Base-by-base conservation (phyloP, 1,284 basidiomycete genomes). In the Irpex lacteus region DNA sequence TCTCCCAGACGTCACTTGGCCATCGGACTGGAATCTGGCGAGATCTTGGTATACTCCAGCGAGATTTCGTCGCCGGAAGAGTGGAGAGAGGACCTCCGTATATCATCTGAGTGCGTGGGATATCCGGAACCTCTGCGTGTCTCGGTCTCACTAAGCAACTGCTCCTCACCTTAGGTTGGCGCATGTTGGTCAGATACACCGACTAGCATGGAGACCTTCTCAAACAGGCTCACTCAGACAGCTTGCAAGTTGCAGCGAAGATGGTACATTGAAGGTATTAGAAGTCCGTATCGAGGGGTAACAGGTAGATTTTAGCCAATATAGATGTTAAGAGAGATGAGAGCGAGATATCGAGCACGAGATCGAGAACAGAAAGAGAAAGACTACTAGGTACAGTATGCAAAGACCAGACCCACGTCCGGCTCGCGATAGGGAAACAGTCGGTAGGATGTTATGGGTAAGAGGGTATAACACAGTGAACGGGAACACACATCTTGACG, bases 241-340 rank as follows among this genome's bases (percentile, higher is more conserved):
- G 63, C 77, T 86, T 32, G 85, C 85, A 26, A 82, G 81, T 60
- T 87, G 85, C 69, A 90, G 90, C 75, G 91, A 93, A 80, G 91
- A 94, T 81, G 88, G 90, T 80, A 88, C 88, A 81, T 77, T 92
- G 79, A 89, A 84, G 77, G 81, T 92, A 81, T 77, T 86, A 76
- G 79, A 77, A 74, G 81, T 91, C 78, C 81, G 77, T 70, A 74
- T 78, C 64, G 72, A 56, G 71, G 71, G 70, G 74, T 73, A 70
- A 73, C 72, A 74, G 70, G 76, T 58, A 61, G 68, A 73, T 74
- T 68, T 71, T 72, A 74, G 79, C 78, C 68, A 73, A 77, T 78
- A 74, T 76, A 77, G 81, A 68, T 69, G 66, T 66, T 67, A 68
- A 63, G 60, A 72, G 78, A 34, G 40, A 47, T 47, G 40, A 47